These are phyloP conservation scores for Amanita pallidorosea DNA, from an alignment of 768 basidiomycete genomes.

Conservation along the genomic window DNA sequence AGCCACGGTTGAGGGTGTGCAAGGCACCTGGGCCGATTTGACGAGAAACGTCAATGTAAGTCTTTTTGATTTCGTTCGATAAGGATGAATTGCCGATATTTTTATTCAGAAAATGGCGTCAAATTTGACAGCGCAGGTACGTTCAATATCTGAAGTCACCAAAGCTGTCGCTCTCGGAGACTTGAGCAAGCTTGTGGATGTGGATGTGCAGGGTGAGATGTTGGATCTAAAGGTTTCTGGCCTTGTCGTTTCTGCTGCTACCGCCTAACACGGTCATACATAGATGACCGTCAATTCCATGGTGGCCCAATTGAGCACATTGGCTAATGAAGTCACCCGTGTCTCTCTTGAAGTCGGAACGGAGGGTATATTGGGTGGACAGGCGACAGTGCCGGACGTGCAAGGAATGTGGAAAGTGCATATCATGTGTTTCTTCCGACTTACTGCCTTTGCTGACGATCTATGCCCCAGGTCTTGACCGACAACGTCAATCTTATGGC, in stretches of 20 bases:
- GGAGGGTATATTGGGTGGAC: slow-evolving; percentile 89
- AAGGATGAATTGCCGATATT: background rate
- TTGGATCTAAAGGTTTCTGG: slow-evolving; percentile 50
- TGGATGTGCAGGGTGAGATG: slow-evolving; percentile 94
- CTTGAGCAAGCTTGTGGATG: slow-evolving; percentile 73
- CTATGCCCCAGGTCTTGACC: slow-evolving; percentile 35
- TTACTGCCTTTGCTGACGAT: background rate
- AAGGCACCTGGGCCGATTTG: slow-evolving; percentile 89
- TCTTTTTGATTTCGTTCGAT: slow-evolving; percentile 8
- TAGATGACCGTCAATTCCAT: slow-evolving; percentile 73
- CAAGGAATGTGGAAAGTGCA: slow-evolving; percentile 90
- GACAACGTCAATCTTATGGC: slow-evolving; percentile 88
- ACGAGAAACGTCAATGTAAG: slow-evolving; percentile 83
- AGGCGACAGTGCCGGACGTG: slow-evolving; percentile 85
- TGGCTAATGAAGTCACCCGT: slow-evolving; percentile 79
- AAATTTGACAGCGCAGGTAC: slow-evolving; percentile 78
- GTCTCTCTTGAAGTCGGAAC: slow-evolving; percentile 90
- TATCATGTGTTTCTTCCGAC: background rate
- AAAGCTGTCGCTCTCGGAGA: slow-evolving; percentile 85
- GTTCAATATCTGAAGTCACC: slow-evolving; percentile 86
- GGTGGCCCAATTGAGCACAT: slow-evolving; percentile 70
- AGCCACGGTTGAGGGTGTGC: slow-evolving; percentile 81
- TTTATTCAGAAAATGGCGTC: slow-evolving; percentile 68
- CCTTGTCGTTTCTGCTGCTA: background rate
- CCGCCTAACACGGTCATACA: background rate